Conservation (phyloP, 2,329 filamentous ascomycete species). For the Sporothrix variecibatus region DNA sequence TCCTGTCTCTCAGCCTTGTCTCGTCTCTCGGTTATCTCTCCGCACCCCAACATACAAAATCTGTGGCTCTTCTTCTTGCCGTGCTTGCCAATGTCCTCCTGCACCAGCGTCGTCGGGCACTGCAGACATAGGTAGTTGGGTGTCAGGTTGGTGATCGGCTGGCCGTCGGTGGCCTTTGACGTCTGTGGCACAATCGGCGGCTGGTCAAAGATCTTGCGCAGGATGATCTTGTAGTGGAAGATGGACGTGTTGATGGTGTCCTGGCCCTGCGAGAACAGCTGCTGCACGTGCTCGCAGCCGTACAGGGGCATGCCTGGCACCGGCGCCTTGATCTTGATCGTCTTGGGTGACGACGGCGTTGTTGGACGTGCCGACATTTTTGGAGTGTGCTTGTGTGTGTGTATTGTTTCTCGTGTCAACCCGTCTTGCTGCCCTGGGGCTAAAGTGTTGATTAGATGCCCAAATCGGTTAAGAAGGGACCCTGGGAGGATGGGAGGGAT, state of each 20-base stretch:
- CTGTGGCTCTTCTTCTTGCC: slow-evolving; percentile 69
- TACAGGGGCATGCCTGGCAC: slow-evolving; percentile 61
- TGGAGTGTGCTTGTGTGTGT: not conserved
- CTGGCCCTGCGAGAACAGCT: slow-evolving; percentile 62
- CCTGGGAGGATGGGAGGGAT: not conserved
- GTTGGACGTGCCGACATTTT: slow-evolving; percentile 50
- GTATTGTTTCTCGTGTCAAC: not conserved
- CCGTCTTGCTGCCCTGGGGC: not conserved
- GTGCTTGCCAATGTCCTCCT: slow-evolving; percentile 67
- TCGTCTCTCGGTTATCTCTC: not conserved
- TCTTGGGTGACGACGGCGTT: slow-evolving; percentile 58
- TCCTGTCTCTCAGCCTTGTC: not conserved
- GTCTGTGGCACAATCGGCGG: slow-evolving; percentile 67
- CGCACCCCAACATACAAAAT: slow-evolving; percentile 60
- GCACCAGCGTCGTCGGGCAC: slow-evolving; percentile 68
- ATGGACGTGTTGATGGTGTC: slow-evolving; percentile 69
- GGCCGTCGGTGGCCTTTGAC: slow-evolving; percentile 58
- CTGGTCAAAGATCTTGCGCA: slow-evolving; percentile 70
- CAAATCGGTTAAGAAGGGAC: not conserved
- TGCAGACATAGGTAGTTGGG: slow-evolving; percentile 73
- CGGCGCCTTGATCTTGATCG: slow-evolving; percentile 61
- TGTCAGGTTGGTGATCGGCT: slow-evolving; percentile 61
- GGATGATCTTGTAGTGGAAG: slow-evolving; percentile 69
- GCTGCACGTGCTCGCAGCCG: slow-evolving; percentile 72
- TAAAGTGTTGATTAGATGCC: not conserved